Conservation (phyloP, 2,329 filamentous ascomycete species). For the Aspergillus cejpii region DNA sequence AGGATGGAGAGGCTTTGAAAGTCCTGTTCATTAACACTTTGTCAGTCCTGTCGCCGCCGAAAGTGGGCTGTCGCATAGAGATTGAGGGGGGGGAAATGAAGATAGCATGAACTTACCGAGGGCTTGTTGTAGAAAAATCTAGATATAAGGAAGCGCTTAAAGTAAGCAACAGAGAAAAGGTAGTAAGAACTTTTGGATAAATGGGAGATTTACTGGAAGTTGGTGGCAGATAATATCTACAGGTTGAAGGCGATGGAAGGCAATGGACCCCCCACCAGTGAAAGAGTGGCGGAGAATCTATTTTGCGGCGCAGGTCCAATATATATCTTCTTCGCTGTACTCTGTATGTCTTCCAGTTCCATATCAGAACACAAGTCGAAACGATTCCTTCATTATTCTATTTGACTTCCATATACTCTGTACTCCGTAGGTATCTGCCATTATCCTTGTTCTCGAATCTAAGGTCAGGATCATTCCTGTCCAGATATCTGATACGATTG, state of each 20-base stretch:
- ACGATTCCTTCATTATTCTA: neutral
- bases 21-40: neutral
- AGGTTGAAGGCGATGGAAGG: conserved; percentile 17
- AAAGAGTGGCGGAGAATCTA: conserved; percentile 33
- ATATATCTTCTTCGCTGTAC: no score
- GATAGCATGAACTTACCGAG: neutral
- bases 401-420: neutral
- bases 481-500: conserved; percentile 8
- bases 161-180: neutral
- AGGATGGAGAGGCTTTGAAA: neutral
- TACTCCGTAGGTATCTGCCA: no score
- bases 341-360: no score
- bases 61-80: neutral
- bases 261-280: conserved; percentile 26
- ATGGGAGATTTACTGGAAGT: conserved; percentile 13
- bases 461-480: no score
- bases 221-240: conserved; percentile 17
- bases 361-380: no score
- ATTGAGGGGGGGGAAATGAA: neutral
- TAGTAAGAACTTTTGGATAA: conserved; percentile 10
- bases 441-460: no score
- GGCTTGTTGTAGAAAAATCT: neutral
- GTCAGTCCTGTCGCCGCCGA: neutral
- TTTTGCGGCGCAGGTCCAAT: conserved; percentile 29
- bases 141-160: neutral